Evolutionary conservation across 805 yeast genomes (phyloP), one percentile per base, ranked within the genome.

Genomic region (Diddensiella santjacobensis): DNA sequence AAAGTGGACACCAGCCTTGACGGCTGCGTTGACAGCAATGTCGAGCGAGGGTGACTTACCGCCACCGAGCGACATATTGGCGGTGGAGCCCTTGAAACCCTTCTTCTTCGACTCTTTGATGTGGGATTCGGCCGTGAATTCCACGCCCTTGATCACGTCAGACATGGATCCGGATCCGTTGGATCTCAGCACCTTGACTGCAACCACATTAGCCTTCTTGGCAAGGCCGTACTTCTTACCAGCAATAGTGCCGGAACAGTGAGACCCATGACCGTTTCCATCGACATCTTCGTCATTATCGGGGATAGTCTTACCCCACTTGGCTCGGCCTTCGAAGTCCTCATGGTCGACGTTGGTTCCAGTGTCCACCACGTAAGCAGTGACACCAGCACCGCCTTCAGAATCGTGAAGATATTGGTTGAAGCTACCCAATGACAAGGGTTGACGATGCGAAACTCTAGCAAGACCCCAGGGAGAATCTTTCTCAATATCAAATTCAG

Each of bases 311-410:
- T 73, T 68, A 52, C 83, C 83, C 83, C 83, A 78, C 41, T 52
- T 60, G 51, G 84, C 84, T 58, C 84, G 72, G 51, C 82, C 83
- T 48, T 66, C 79, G 56, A 80, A 79, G 56, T 80, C 83, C 29
- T 66, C 72, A 62, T 80, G 84, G 37, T 66, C 69, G 29, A 59
- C 51, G 54, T 71, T 67, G 57, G 69, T 80, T 24, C 98, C 96
- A 10, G 96, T 84, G 66, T 88, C 96, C 49, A 88, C 73, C 42
- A 89, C 79, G 63, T 88, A 88, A 0, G 83, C 93, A 49, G 77
- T 75, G 4, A 87, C 87, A 38, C 78, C 84, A 53, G 72, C 72
- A 48, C 84, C 84, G 53, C 79, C 87, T 47, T 72, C 78, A 54
- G 66, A 67, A 60, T 80, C 83, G 63, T 74, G 80, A 49, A 78